phyloP scores from a whole-genome alignment of 192 early-diverging fungal species.

The Entomortierella parvispora region DNA sequence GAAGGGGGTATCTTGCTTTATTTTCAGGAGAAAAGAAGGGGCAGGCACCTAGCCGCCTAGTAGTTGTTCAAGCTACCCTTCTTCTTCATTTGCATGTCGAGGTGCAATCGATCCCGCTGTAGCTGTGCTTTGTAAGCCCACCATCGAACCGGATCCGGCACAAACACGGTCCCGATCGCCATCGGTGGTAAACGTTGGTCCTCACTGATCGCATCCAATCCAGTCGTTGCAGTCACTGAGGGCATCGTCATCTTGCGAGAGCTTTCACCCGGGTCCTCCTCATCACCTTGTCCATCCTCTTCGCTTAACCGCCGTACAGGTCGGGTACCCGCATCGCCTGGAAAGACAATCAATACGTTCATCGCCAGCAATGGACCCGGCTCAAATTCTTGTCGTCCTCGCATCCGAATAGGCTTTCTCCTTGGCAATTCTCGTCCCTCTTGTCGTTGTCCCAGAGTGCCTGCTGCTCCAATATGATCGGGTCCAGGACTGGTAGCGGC shows the following conservation, averaged over 20 bases:
- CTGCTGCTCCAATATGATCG: no score
- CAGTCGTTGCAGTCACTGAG: no score
- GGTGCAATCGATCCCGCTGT: constrained; percentile 12
- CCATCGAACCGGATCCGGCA: constrained; percentile 47
- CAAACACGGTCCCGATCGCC: constrained; percentile 42
- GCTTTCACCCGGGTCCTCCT: background rate
- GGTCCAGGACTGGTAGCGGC: no score
- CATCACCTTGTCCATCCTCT: background rate
- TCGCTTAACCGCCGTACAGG: background rate
- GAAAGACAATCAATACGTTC: constrained; percentile 46
- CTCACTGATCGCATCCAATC: background rate
- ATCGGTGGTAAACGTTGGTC: constrained; percentile 34
- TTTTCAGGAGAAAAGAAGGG: no score
- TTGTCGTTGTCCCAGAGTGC: no score
- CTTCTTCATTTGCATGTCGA: constrained; percentile 24
- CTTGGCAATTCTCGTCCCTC: no score
- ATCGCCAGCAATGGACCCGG: constrained; percentile 36
- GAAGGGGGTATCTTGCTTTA: background rate
- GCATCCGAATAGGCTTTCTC: background rate
- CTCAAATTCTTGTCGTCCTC: constrained; percentile 30
- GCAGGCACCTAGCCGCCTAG: no score
- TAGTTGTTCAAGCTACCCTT: background rate
- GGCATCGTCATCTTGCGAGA: no score
- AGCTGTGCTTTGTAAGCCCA: constrained; percentile 47
- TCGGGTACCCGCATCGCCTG: constrained; percentile 35